Base-by-base conservation (phyloP, 768 basidiomycete species). In the Gautieria morchelliformis region DNA sequence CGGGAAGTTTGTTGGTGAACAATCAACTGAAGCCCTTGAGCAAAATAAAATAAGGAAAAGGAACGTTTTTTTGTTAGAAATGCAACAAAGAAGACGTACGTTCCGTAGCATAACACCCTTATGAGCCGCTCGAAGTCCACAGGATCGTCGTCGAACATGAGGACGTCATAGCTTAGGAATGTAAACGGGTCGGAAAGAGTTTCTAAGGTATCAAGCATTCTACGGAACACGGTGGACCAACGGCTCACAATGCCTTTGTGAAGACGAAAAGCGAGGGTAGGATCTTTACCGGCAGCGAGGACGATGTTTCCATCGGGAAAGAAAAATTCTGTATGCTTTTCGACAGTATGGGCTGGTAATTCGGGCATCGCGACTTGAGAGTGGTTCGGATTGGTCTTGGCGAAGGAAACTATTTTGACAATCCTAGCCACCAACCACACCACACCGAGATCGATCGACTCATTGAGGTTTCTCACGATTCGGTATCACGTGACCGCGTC, bases 61-160 rank as follows among this genome's bases (percentile, higher is more conserved):
- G 48, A 17, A 11, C 5, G 1, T 15, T 14, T 33, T 19, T 20
- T 20, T 20, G 3, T 11, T 6, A 2, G 45, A 27, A 27, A n/a
- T n/a, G 45, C 45, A 20, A 15, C 17, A 45, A 6, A 5, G n/a
- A n/a, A 45, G 27, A 30, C 48, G 4, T n/a, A 49, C 48, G 48
- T 49, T 49, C 48, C 48, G 24, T 49, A 7, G 27, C 24, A 30
- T 33, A 49, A 6, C 14, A 49, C 48, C 17, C 48, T 27, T 30
- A 49, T n/a, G 27, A 49, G 48, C 22, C 48, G 8, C 32, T 49
- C 48, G 24, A 49, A 49, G 24, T 49, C 48, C 15, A 49, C 76
- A 97, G 97, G 75, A 86, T 89, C 60, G 82, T 99, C 70, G 95
- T 95, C 44, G 94, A 97, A 69, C 95, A 94, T 55, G 96, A 94